Evolutionary conservation across 169 alveolate genomes (phyloP).

Genomic region (Neospora caninum): DNA sequence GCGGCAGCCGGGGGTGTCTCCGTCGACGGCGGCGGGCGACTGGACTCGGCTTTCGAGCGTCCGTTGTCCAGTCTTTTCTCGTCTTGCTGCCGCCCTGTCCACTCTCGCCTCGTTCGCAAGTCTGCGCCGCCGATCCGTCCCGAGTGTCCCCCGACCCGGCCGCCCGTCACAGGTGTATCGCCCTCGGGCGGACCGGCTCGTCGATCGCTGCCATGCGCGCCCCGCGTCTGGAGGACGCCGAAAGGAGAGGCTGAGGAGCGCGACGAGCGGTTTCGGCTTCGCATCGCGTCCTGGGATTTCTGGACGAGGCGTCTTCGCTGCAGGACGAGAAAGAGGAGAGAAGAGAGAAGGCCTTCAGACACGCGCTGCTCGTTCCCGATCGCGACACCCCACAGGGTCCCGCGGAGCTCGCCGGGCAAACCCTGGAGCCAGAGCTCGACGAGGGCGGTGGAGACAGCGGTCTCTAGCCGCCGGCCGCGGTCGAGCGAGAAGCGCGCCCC

Average conservation of each 20-base stretch:
- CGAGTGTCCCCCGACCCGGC: no score
- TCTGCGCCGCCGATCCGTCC: no score
- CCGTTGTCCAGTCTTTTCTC: no score
- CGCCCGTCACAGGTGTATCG: no score
- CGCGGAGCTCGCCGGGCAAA: constrained; percentile 50
- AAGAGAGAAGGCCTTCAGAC: neutral
- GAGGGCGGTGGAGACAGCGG: constrained; percentile 44
- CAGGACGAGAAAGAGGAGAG: neutral
- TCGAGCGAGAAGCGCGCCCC: constrained; percentile 33
- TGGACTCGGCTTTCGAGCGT: neutral
- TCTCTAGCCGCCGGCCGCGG: constrained; percentile 46
- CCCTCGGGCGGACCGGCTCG: no score
- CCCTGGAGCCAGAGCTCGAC: constrained; percentile 57
- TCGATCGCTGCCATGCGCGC: no score
- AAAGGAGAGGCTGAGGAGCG: no score
- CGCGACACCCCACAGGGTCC: constrained; percentile 59
- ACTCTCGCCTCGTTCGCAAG: no score
- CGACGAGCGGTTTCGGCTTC: no score
- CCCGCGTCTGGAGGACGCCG: no score
- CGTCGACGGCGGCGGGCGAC: neutral
- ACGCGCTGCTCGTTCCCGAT: constrained; percentile 59
- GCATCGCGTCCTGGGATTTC: neutral
- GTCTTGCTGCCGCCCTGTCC: no score
- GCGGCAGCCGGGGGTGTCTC: neutral
- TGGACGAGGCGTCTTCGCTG: neutral